Evolutionary conservation across 345 rosid species (phyloP).

Genomic region (Gossypium rotundifolium): DNA sequence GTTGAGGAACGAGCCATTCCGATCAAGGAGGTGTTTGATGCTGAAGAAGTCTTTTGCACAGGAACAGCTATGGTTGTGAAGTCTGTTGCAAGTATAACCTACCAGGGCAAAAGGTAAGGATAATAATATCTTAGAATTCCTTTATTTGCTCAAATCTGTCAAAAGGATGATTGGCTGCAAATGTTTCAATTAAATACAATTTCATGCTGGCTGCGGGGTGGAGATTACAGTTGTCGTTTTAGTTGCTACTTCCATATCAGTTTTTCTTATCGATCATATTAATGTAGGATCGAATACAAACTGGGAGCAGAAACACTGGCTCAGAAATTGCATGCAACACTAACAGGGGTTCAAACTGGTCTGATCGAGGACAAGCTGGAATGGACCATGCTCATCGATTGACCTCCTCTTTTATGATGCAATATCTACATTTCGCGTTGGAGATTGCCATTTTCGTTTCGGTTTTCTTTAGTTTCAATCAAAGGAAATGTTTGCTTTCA

Average conservation of each 20-base stretch:
- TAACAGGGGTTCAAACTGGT: slow-evolving; percentile 40
- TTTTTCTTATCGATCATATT: not conserved
- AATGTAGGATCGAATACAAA: slow-evolving; percentile 21
- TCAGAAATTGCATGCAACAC: slow-evolving; percentile 16
- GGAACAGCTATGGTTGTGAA: slow-evolving; percentile 40
- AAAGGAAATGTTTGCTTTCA: not conserved
- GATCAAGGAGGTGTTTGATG: slow-evolving; percentile 29
- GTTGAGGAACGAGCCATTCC: slow-evolving; percentile 32
- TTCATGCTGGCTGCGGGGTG: not conserved
- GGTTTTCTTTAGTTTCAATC: not conserved
- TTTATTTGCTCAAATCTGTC: slow-evolving; percentile 1
- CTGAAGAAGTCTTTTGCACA: slow-evolving; percentile 48
- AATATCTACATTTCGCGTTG: too few species aligned
- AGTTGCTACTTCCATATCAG: not conserved
- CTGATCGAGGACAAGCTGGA: slow-evolving; percentile 34
- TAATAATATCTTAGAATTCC: not conserved
- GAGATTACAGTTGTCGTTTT: not conserved
- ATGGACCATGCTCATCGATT: slow-evolving; percentile 32
- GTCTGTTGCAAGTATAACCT: slow-evolving; percentile 34
- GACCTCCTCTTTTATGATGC: not conserved
- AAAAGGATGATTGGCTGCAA: not conserved
- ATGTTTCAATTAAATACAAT: not conserved
- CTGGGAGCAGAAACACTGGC: slow-evolving; percentile 19
- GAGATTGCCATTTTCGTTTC: too few species aligned
- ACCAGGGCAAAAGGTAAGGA: slow-evolving; percentile 23